phyloP scores from a whole-genome alignment of 23 red algal genomes.

The Gracilaria vermiculophylla region DNA sequence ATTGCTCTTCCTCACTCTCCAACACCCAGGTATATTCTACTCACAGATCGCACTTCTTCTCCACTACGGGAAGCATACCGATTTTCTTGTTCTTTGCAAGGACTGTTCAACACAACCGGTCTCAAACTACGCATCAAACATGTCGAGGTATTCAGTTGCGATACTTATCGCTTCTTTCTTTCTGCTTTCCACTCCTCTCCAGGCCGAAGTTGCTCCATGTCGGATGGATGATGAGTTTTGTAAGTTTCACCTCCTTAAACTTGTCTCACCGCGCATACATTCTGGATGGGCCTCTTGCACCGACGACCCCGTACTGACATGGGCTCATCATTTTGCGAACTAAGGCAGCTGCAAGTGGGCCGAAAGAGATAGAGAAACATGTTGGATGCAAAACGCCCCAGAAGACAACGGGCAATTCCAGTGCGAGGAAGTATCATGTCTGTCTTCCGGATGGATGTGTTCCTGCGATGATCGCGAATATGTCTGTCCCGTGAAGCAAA shows the following conservation, averaged over 20 bases:
- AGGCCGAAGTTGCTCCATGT: not conserved
- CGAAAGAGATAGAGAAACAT: not conserved
- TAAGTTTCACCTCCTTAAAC: not conserved
- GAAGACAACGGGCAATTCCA: not conserved
- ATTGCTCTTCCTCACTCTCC: too few relatives aligned
- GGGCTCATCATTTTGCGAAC: not conserved
- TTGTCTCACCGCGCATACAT: not conserved
- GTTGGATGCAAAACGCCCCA: not conserved
- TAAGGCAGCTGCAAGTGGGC: slow-evolving; percentile 15
- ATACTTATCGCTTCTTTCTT: not conserved
- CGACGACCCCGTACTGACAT: not conserved
- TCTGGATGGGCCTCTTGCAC: too few relatives aligned
- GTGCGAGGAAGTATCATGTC: not conserved
- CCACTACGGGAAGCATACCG: too few relatives aligned
- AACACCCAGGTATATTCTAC: too few relatives aligned
- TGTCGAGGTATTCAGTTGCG: not conserved
- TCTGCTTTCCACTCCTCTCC: too few relatives aligned
- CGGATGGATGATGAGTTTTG: not conserved
- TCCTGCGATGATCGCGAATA: slow-evolving; percentile 44
- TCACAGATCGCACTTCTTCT: too few relatives aligned
- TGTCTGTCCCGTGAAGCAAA: slow-evolving; percentile 16
- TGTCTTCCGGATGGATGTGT: slow-evolving; percentile 27
- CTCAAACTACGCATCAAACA: too few relatives aligned
- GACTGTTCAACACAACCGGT: too few relatives aligned
- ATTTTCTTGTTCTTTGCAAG: too few relatives aligned